A percentile compares a stretch with the other conserved stretches of the same genome.
phyloP scores from a whole-genome alignment of 2,329 filamentous ascomycete species.

The Alternaria conjuncta region DNA sequence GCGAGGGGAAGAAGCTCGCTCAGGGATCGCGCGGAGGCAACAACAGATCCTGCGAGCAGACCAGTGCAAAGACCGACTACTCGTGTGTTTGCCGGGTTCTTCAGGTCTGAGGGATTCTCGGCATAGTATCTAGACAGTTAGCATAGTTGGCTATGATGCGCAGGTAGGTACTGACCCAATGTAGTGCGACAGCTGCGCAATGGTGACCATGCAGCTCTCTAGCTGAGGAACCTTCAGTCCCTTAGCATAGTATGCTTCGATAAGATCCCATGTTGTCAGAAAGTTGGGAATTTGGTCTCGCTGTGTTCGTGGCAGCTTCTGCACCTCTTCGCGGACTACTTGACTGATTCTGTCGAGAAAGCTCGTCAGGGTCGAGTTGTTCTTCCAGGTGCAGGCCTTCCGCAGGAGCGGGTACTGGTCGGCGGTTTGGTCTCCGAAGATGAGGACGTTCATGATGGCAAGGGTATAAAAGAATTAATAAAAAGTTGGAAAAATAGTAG shows the following conservation, averaged over 20 bases:
- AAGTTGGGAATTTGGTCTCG: slow-evolving; percentile 67
- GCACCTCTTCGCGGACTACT: slow-evolving; percentile 66
- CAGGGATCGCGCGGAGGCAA: slow-evolving; percentile 68
- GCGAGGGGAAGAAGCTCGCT: slow-evolving; percentile 67
- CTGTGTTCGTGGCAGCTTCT: slow-evolving; percentile 63
- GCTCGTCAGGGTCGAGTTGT: slow-evolving; percentile 65
- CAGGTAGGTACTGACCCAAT: slow-evolving; percentile 63
- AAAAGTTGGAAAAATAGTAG: slow-evolving; percentile 7
- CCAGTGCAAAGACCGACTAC: slow-evolving; percentile 73
- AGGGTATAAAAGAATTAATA: slow-evolving; percentile 34
- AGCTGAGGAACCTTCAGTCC: slow-evolving; percentile 65
- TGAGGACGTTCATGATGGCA: slow-evolving; percentile 58
- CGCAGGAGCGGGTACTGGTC: slow-evolving; percentile 69
- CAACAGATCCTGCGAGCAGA: slow-evolving; percentile 71
- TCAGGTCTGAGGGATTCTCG: slow-evolving; percentile 62
- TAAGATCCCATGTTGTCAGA: slow-evolving; percentile 67
- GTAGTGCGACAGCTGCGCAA: slow-evolving; percentile 71
- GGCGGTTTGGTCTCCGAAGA: slow-evolving; percentile 75
- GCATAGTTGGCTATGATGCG: slow-evolving; percentile 10
- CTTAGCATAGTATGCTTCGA: slow-evolving; percentile 68
- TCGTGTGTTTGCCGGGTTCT: slow-evolving; percentile 56
- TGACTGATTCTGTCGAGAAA: slow-evolving; percentile 67
- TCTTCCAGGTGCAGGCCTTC: slow-evolving; percentile 55
- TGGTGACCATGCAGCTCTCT: slow-evolving; percentile 69
- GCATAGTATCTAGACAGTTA: slow-evolving; percentile 53